These are phyloP conservation scores for Apiotrichum veenhuisii DNA, from an alignment of 1,284 basidiomycete genomes.

Conservation along the genomic window DNA sequence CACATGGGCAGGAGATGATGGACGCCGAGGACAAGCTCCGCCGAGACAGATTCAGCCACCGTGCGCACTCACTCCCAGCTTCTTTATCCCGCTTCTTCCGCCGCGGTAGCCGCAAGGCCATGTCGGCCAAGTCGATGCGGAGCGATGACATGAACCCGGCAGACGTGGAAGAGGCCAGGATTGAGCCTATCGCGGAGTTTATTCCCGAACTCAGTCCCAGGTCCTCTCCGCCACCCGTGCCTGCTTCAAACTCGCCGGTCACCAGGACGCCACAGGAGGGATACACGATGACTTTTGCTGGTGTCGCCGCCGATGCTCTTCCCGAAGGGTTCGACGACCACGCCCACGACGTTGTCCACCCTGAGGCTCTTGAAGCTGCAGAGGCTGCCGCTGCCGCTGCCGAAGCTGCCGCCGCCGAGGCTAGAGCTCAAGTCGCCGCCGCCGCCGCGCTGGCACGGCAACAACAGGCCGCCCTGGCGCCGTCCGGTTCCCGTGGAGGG, in stretches of 20 bases:
- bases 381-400: neutral
- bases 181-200: neutral
- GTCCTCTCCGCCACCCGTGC: neutral
- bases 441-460: neutral
- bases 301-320: conserved; percentile 10
- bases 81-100: neutral
- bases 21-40: neutral
- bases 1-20: neutral
- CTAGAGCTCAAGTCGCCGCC: no score
- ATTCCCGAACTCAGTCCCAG: neutral
- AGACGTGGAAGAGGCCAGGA: neutral
- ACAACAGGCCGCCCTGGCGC: neutral
- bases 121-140: neutral
- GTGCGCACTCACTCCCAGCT: neutral
- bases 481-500: neutral
- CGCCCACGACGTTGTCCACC: conserved; percentile 11
- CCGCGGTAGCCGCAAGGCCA: conserved; percentile 1
- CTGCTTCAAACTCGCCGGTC: neutral
- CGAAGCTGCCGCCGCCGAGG: neutral
- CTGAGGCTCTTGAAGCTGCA: conserved; percentile 8
- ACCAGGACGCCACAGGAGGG: neutral
- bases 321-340: conserved; percentile 15
- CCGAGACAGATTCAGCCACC: neutral
- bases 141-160: neutral
- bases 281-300: conserved; percentile 14